Evolutionary conservation across 2,329 filamentous ascomycete species (phyloP).

Genomic region (Septoria petroselini): DNA sequence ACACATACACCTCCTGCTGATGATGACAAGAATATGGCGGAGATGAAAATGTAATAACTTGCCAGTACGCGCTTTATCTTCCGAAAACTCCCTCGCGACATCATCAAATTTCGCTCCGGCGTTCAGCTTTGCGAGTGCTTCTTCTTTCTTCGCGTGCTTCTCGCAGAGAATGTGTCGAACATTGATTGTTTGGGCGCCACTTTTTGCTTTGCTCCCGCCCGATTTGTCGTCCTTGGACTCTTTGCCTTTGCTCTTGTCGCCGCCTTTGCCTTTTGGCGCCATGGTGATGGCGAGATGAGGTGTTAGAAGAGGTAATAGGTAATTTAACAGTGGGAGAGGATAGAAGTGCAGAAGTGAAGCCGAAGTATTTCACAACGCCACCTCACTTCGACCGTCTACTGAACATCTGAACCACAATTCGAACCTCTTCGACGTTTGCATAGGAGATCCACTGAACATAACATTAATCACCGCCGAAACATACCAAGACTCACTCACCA

Average conservation of each 20-base stretch:
- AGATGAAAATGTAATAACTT: conserved; percentile 15
- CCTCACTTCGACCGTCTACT: too few species aligned
- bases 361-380: not conserved
- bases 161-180: conserved; percentile 74
- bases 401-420: too few species aligned
- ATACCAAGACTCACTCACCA: conserved; percentile 5
- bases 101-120: conserved; percentile 70
- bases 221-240: conserved; percentile 23
- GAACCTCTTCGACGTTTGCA: too few species aligned
- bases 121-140: conserved; percentile 66
- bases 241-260: conserved; percentile 25
- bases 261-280: conserved; percentile 36
- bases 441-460: too few species aligned
- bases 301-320: not conserved
- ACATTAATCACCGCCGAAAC: too few species aligned
- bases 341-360: conserved; percentile 9
- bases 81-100: conserved; percentile 68
- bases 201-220: conserved; percentile 42
- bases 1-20: not conserved
- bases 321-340: not conserved
- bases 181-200: conserved; percentile 66
- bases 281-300: too few species aligned
- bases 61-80: conserved; percentile 70
- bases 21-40: not conserved
- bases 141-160: conserved; percentile 75